Conservation (phyloP, 108 stramenopile species). For the Seminavis robusta region DNA sequence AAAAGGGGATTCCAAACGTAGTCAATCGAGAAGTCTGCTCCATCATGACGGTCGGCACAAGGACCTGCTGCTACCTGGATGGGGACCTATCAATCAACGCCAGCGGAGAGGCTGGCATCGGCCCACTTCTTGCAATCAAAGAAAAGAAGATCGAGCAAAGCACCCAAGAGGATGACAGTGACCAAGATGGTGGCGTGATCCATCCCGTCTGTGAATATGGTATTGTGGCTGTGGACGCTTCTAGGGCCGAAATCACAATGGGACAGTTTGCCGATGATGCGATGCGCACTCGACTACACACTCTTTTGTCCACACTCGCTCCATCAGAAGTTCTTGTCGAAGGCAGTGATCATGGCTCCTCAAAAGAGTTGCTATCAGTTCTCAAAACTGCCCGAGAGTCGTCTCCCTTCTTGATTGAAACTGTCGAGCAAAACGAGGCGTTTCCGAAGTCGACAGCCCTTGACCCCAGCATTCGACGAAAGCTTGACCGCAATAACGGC, state of each 20-base stretch:
- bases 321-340: conserved; percentile 82
- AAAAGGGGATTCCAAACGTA: conserved; percentile 44
- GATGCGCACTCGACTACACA: conserved; percentile 88
- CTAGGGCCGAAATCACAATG: conserved; percentile 79
- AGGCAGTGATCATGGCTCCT: conserved; percentile 49
- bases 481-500: conserved; percentile 39
- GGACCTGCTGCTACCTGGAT: conserved; percentile 93
- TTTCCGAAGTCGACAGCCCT: conserved; percentile 80
- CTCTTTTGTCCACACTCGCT: conserved; percentile 73
- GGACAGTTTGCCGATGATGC: conserved; percentile 98
- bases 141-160: conserved; percentile 42
- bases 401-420: conserved; percentile 39
- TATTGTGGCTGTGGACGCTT: conserved; percentile 89
- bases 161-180: conserved; percentile 12
- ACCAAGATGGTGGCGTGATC: conserved; percentile 22
- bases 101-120: conserved; percentile 18
- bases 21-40: conserved; percentile 95
- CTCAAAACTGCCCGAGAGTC: conserved; percentile 30
- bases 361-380: conserved; percentile 36
- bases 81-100: conserved; percentile 31
- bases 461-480: conserved; percentile 38
- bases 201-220: conserved; percentile 93
- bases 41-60: conserved; percentile 85
- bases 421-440: conserved; percentile 35
- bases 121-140: conserved; percentile 82